Percentiles rank a stretch among this genome's conserved stretches.
phyloP scores from a whole-genome alignment of 805 yeast species.

The Candida gorgasii region DNA sequence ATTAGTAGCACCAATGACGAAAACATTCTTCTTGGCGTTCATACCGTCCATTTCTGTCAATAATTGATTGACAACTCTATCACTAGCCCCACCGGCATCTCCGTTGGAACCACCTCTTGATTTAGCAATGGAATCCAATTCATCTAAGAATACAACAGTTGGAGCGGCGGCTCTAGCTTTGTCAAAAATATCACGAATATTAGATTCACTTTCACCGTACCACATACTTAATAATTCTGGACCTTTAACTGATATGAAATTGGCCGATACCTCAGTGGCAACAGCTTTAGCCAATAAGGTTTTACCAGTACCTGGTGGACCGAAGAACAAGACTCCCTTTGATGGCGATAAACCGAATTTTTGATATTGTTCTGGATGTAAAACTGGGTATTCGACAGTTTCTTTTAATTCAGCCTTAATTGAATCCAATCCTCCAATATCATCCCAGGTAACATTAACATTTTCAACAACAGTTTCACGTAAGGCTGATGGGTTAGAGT shows the following conservation, averaged over 20 bases:
- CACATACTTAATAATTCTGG: slow-evolving; percentile 97
- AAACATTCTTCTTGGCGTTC: slow-evolving; percentile 98
- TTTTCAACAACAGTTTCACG: slow-evolving; percentile 99
- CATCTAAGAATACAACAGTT: slow-evolving; percentile 97
- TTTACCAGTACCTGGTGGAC: slow-evolving; percentile 99
- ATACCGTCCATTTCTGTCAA: slow-evolving; percentile 99
- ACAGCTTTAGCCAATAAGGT: slow-evolving; percentile 97
- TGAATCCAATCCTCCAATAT: slow-evolving; percentile 96
- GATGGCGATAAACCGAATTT: slow-evolving; percentile 98
- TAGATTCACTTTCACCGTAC: slow-evolving; percentile 98
- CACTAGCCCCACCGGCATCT: slow-evolving; percentile 96
- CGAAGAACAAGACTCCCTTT: slow-evolving; percentile 97
- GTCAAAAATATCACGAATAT: slow-evolving; percentile 95
- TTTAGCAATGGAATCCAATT: slow-evolving; percentile 95
- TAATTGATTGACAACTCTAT: slow-evolving; percentile 93
- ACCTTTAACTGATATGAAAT: slow-evolving; percentile 95
- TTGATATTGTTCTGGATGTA: slow-evolving; percentile 98
- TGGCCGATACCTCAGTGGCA: slow-evolving; percentile 98
- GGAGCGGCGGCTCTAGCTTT: slow-evolving; percentile 99
- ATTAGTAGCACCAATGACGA: slow-evolving; percentile 98
- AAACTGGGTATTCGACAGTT: slow-evolving; percentile 98
- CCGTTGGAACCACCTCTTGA: slow-evolving; percentile 90
- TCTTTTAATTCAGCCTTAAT: slow-evolving; percentile 97
- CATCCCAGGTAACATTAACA: slow-evolving; percentile 99
- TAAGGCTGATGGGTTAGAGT: slow-evolving; percentile 97